Conservation (phyloP, 192 early-diverging fungal genomes). For the Coemansia umbellata region DNA sequence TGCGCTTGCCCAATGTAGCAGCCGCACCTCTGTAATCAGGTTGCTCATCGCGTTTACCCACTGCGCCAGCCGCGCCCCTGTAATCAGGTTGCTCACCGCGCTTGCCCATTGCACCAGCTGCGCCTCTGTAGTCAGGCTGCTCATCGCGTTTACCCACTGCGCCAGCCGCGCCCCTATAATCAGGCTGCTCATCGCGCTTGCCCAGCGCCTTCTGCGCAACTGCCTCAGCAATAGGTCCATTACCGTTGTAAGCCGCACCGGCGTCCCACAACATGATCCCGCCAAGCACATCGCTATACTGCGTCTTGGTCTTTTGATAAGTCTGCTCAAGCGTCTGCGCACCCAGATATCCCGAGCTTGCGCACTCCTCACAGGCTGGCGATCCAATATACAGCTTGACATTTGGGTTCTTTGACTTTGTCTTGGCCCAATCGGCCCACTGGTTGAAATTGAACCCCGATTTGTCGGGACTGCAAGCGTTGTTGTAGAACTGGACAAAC, state of each 20-base stretch:
- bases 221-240: conserved; percentile 3
- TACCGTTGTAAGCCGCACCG: conserved; percentile 9
- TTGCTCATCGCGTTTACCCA: no score
- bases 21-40: no score
- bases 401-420: conserved; percentile 54
- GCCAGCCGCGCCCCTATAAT: no score
- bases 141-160: no score
- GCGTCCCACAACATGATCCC: conserved; percentile 68
- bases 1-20: no score
- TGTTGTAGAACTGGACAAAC: conserved; percentile 68
- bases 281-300: conserved; percentile 51
- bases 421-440: conserved; percentile 61
- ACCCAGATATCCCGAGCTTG: conserved; percentile 53
- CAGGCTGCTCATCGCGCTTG: no score
- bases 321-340: conserved; percentile 32
- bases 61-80: no score
- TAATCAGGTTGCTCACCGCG: no score
- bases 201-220: background rate
- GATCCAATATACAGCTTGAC: conserved; percentile 58
- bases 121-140: no score
- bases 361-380: conserved; percentile 54
- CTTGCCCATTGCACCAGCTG: no score
- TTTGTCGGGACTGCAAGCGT: conserved; percentile 55
- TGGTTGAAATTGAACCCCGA: conserved; percentile 55
- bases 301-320: conserved; percentile 24